A percentile compares a stretch with the other conserved stretches of the same genome.
phyloP scores from a whole-genome alignment of 345 rosid genomes.

The Heritiera fomes region DNA sequence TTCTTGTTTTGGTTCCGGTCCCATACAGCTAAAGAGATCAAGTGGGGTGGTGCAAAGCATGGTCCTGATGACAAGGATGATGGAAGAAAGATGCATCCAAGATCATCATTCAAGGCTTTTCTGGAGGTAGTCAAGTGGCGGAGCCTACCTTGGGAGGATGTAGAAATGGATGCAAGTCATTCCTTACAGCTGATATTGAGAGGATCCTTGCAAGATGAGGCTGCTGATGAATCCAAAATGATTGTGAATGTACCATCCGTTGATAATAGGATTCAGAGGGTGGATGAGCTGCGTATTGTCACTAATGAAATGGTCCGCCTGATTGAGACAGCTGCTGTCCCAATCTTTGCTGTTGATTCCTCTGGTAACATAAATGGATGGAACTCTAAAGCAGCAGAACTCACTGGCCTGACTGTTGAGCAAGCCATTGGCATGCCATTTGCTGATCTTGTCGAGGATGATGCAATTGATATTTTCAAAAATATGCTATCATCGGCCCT shows the following conservation, averaged over 20 bases:
- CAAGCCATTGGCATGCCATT: slow-evolving; percentile 69
- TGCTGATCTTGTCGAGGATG: slow-evolving; percentile 53
- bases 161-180: slow-evolving; percentile 87
- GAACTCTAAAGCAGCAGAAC: slow-evolving; percentile 77
- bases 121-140: slow-evolving; percentile 72
- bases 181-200: slow-evolving; percentile 80
- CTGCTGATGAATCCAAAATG: slow-evolving; percentile 45
- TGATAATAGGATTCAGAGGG: slow-evolving; percentile 54
- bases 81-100: slow-evolving; percentile 80
- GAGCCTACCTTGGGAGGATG: slow-evolving; percentile 77
- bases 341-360: slow-evolving; percentile 76
- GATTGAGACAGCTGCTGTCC: slow-evolving; percentile 86
- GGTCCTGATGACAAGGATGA: slow-evolving; percentile 64
- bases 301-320: slow-evolving; percentile 83
- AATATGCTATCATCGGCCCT: slow-evolving; percentile 54
- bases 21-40: slow-evolving; percentile 71
- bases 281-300: slow-evolving; percentile 56
- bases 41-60: slow-evolving; percentile 92
- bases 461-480: slow-evolving; percentile 41
- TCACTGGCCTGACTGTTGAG: slow-evolving; percentile 69
- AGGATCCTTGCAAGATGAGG: slow-evolving; percentile 63
- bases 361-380: slow-evolving; percentile 72
- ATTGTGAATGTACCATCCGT: slow-evolving; percentile 45
- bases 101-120: slow-evolving; percentile 87
- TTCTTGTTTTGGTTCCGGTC: slow-evolving; percentile 91